Evolutionary conservation across 805 yeast genomes (phyloP).

Genomic region (Zygotorulaspora chibaensis): DNA sequence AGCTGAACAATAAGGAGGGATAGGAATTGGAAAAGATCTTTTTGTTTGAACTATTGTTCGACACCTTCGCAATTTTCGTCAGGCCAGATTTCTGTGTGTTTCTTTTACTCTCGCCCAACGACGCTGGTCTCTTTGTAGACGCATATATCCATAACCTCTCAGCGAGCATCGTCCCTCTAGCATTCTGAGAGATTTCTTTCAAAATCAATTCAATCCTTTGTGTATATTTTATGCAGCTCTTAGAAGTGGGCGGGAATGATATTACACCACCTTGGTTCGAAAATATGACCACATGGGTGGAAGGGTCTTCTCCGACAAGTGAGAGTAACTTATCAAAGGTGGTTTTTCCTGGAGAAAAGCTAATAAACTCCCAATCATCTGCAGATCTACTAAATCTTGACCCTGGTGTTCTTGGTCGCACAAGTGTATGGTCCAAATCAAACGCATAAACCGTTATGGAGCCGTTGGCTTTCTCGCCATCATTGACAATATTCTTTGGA

Average conservation of each 20-base stretch:
- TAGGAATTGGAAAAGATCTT: too few relatives aligned
- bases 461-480: background rate
- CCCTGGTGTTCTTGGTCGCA: slow-evolving; percentile 46
- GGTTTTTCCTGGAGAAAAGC: slow-evolving; percentile 21
- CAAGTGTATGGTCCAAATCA: slow-evolving; percentile 81
- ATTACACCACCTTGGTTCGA: slow-evolving; percentile 75
- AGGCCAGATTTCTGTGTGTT: background rate
- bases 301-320: slow-evolving; percentile 16
- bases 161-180: slow-evolving; percentile 26
- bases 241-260: slow-evolving; percentile 29
- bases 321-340: slow-evolving; percentile 20
- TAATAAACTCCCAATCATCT: slow-evolving; percentile 73
- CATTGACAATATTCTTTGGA: slow-evolving; percentile 28
- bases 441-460: slow-evolving; percentile 57
- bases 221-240: slow-evolving; percentile 39
- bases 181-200: slow-evolving; percentile 25
- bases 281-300: slow-evolving; percentile 58
- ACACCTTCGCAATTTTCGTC: slow-evolving; percentile 1
- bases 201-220: slow-evolving; percentile 41
- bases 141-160: slow-evolving; percentile 51
- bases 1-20: too few relatives aligned
- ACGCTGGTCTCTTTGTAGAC: slow-evolving; percentile 52
- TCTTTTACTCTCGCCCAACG: slow-evolving; percentile 8
- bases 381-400: slow-evolving; percentile 56
- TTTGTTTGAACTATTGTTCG: background rate